Base-by-base conservation (phyloP, 2,329 filamentous ascomycete species). In the Colletotrichum agaves region DNA sequence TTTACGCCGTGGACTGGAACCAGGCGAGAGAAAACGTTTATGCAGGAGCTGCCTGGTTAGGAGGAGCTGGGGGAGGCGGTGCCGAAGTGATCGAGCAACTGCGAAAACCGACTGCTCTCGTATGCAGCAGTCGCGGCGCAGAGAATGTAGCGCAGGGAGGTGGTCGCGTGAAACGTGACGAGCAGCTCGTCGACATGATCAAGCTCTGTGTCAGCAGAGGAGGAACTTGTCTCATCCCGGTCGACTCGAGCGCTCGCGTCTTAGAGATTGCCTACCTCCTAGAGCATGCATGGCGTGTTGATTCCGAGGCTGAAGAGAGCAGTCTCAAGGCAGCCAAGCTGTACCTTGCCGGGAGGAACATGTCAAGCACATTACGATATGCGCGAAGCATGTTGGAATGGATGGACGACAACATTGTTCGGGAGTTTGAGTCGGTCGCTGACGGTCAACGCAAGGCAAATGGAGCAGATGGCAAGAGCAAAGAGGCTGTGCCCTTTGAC, bases 1-100 rank as follows among this genome's bases (percentile, higher is more conserved):
- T 99, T 1, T 98, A 99, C 74, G 95, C 96, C 0, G 93, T 98
- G 17, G 95, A 98, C 75, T 99, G 96, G 96, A 98, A 98, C 74
- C 94, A 98, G 79, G 93, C 92, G n/a, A 89, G 93, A 72, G 96
- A 99, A 77, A 97, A 97, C 79, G 94, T 98, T 15, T 90, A 97
- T 67, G 90, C 95, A 0, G 95, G 95, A 70, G 96, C 96, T 21
- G 94, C 95, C 27, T 98, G 96, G 93, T 85, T 99, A 46, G 93
- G 93, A 50, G 93, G 93, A 5, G 90, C 90, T 21, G 92, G 91
- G 33, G 89, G 88, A 0, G 93, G 93, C 44, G 93, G 93, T 19
- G 91, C 93, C 8, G 94, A 98, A 76, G 93, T 99, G 19, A 94
- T 97, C 63, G 96, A 99, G 79, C 93, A 97, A 75, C 80, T 99